Evolutionary conservation across 2,329 filamentous ascomycete species (phyloP).

Genomic region (Leptographium galeiforme): DNA sequence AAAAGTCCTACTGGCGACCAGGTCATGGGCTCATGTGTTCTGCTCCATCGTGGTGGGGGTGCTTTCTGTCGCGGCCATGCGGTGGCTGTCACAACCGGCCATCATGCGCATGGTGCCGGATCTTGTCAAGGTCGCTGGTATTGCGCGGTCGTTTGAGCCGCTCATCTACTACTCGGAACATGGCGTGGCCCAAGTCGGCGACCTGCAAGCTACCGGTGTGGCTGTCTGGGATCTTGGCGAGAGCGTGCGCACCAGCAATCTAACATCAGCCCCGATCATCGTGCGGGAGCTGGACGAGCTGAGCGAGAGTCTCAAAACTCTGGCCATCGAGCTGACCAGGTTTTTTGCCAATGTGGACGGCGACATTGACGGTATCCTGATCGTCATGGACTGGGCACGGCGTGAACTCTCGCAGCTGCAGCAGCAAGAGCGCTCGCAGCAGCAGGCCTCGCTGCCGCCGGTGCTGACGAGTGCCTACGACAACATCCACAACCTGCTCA

Average conservation of each 20-base stretch:
- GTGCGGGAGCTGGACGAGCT: constrained; percentile 74
- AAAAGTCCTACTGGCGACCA: constrained; percentile 47
- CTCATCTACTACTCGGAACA: constrained; percentile 91
- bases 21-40: constrained; percentile 55
- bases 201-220: constrained; percentile 80
- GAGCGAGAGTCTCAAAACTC: constrained; percentile 70
- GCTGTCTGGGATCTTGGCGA: constrained; percentile 93
- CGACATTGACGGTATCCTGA: constrained; percentile 80
- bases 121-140: constrained; percentile 76
- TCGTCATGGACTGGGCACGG: constrained; percentile 93
- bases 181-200: constrained; percentile 71
- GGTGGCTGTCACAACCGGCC: constrained; percentile 56
- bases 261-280: constrained; percentile 79
- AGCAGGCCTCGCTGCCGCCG: constrained; percentile 28
- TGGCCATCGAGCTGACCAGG: constrained; percentile 74
- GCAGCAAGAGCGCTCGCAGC: constrained; percentile 24
- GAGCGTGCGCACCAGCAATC: constrained; percentile 76
- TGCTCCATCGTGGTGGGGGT: constrained; percentile 47
- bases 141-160: constrained; percentile 86
- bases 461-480: constrained; percentile 61
- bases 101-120: constrained; percentile 59
- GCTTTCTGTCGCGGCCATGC: constrained; percentile 50
- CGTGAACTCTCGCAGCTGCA: constrained; percentile 65
- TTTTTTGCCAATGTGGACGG: constrained; percentile 92
- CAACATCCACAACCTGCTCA: constrained; percentile 70